Evolutionary conservation across 176 grass and related monocot species (phyloP), one percentile per base, ranked within the genome.

Genomic region (Dactylis glomerata): DNA sequence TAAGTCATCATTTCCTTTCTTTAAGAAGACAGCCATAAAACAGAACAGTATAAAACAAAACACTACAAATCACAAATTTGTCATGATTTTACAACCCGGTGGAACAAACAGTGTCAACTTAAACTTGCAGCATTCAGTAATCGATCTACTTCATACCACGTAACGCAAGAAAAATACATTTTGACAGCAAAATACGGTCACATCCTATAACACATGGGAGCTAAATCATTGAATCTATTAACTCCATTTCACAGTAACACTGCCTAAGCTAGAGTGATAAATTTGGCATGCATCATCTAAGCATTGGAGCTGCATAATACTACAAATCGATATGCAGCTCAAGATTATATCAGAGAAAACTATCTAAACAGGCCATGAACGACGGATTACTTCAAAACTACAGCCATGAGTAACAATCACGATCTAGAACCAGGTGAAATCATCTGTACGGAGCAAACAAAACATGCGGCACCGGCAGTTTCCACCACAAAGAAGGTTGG

Each of bases 1-100:
- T 72, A 80, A 83, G 69, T 7, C 89, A 92, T 94, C 90, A 92
- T 76, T 85, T 94, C 92, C 92, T 87, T 90, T 87, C 81, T 69
- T 82, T 65, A 68, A 59, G 4, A 58, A 81, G 46, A 12, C 56
- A 23, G 13, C 3, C 23, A 30, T 0, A 73, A 20, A 20, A 41
- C 24, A 49, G 42, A 38, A 14, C 20, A 17, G 26, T 8, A 3
- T 8, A 3, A 37, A 50, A 8, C 28, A 6, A 40, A 41, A 38
- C 3, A 23, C 13, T 9, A 0, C 20, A 10, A 67, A 37, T 1
- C 11, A 31, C 79, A 52, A 55, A n/a, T 52, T 27, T 31, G 14
- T 0, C 6, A 20, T 46, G 6, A 7, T 3, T 13, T 14, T 12
- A n/a, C 7, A 1, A 36, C 0, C 5, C 15, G 54, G 5, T 44